phyloP scores from a whole-genome alignment of 2,329 filamentous ascomycete genomes.

The Tolypocladium capitatum region DNA sequence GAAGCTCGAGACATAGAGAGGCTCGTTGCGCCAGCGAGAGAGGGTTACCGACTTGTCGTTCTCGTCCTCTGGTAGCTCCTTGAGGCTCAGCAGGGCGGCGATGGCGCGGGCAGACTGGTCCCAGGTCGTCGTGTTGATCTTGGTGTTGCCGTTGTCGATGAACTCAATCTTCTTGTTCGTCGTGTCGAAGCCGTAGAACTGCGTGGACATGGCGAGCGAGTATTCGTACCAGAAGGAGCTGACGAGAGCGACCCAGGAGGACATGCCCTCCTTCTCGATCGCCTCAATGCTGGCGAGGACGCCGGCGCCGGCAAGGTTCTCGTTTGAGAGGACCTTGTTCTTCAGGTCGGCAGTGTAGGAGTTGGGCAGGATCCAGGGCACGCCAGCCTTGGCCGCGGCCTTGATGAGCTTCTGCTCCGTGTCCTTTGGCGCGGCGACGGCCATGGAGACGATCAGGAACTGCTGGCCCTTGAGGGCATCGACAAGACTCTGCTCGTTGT shows the following conservation, averaged over 20 bases:
- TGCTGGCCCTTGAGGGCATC: conserved; percentile 39
- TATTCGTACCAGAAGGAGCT: conserved; percentile 45
- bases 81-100: conserved; percentile 32
- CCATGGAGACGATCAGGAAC: conserved; percentile 39
- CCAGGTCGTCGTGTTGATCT: conserved; percentile 46
- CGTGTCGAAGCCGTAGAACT: conserved; percentile 38
- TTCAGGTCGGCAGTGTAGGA: conserved; percentile 20
- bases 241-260: conserved; percentile 34
- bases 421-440: conserved; percentile 24
- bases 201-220: conserved; percentile 28
- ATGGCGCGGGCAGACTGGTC: conserved; percentile 43
- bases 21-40: conserved; percentile 29
- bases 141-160: conserved; percentile 43
- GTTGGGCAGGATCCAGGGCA: conserved; percentile 40
- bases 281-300: conserved; percentile 16
- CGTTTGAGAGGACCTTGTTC: conserved; percentile 12
- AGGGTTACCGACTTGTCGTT: conserved; percentile 19
- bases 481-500: conserved; percentile 28
- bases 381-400: conserved; percentile 36
- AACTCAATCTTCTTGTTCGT: conserved; percentile 25
- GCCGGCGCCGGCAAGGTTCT: conserved; percentile 13
- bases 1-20: conserved; percentile 43
- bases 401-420: conserved; percentile 29
- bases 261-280: conserved; percentile 25
- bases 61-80: conserved; percentile 27